These are phyloP conservation scores for Pseudogymnoascus sp. DNA, from an alignment of 2,329 filamentous ascomycete genomes.

Conservation along the genomic window DNA sequence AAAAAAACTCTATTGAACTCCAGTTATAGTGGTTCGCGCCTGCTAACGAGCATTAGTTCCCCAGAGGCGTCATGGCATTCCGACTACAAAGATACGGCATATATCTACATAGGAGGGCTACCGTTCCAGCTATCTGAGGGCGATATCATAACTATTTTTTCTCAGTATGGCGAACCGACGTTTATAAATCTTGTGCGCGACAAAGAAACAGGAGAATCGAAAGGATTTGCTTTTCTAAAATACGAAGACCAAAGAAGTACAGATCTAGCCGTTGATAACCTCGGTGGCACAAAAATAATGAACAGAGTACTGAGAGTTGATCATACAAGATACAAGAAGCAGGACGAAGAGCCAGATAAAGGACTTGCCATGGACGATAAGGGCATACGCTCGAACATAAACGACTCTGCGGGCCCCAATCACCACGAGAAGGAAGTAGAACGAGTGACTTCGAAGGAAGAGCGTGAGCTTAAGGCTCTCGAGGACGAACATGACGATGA, in stretches of 20 bases:
- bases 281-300: constrained; percentile 77
- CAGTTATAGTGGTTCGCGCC: constrained; percentile 7
- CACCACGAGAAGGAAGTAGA: constrained; percentile 35
- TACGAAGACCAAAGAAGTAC: constrained; percentile 97
- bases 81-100: constrained; percentile 96
- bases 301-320: constrained; percentile 80
- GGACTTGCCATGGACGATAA: neutral
- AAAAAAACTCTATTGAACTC: neutral
- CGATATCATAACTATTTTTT: constrained; percentile 93
- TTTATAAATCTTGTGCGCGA: constrained; percentile 89
- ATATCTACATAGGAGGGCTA: constrained; percentile 90
- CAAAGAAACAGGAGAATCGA: constrained; percentile 91
- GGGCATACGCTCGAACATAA: constrained; percentile 10
- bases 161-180: constrained; percentile 90
- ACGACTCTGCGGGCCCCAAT: constrained; percentile 14
- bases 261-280: constrained; percentile 91
- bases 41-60: constrained; percentile 42
- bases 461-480: constrained; percentile 68
- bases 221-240: constrained; percentile 92
- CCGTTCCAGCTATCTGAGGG: constrained; percentile 91
- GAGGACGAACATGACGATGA: constrained; percentile 83
- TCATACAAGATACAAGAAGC: constrained; percentile 83
- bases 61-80: constrained; percentile 91
- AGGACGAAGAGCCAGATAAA: constrained; percentile 60
- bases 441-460: constrained; percentile 68